Base-by-base conservation (phyloP, 257 asterid species). In the Asclepias syriaca region DNA sequence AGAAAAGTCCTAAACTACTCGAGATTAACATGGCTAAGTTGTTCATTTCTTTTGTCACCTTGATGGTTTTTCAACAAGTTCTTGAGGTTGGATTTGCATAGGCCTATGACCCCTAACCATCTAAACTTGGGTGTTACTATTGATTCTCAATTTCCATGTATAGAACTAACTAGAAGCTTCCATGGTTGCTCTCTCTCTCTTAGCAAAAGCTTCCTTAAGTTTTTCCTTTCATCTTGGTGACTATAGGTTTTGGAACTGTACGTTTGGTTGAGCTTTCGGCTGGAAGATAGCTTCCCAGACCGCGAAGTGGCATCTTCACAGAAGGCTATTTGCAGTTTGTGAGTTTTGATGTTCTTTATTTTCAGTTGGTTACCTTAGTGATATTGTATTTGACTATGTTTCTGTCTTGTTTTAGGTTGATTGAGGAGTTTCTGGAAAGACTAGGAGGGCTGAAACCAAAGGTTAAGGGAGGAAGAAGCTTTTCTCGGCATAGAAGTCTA, bases 291-390 rank as follows among this genome's bases (percentile, higher is more conserved):
- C 81, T 94, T 94, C 71, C 98, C 98, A 10, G 98, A 94, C 70
- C 92, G 86, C 12, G 95, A 94, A 82, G 83, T 91, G 53, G 99
- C 99, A 22, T 80, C 97, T 53, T 85, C 96, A 37, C 98, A 94
- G 80, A 94, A 89, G 86, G 84, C 92, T 65, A 74, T 91, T 65
- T 94, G 99, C 89, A 88, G 93, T 91, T 80, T 86, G 97, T 94
- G 77, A 85, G 97, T 84, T 53, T 34, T 34, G 48, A 10, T 39
- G 12, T 15, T 45, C 49, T 37, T 37, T 69, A 5, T 72, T 21
- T 39, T 50, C 40, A 22, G 11, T 64, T 21, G 71, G 8, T 34
- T 34, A 18, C n/a, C 32, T 19, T 32, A 2, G 27, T 32, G 50
- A 32, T 76, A 48, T 49, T 49, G 24, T 72, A 37, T 50, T 18